Conservation (phyloP, 371 early-diverging fungal species). For the Mucor racemosus region DNA sequence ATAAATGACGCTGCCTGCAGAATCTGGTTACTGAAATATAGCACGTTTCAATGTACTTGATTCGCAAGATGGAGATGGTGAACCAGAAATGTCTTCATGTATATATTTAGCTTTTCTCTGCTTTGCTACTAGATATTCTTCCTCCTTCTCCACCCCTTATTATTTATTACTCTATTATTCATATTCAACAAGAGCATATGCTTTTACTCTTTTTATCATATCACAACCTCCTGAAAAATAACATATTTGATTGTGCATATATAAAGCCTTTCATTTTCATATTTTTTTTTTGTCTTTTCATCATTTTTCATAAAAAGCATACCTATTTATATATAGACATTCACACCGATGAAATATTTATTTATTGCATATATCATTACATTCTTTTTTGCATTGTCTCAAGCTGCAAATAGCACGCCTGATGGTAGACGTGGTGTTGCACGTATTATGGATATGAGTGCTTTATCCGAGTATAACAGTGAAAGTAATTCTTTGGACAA, state of each 20-base stretch:
- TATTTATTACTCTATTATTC: background rate
- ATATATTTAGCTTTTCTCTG: background rate
- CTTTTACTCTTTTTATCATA: background rate
- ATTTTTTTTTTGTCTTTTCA: background rate
- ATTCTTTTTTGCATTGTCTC: constrained; percentile 1
- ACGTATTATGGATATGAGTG: constrained; percentile 23
- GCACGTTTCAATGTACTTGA: constrained; percentile 1
- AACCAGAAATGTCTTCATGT: background rate
- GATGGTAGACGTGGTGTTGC: constrained; percentile 23
- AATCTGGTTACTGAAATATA: background rate
- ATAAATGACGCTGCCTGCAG: background rate
- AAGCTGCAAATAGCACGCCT: constrained; percentile 11
- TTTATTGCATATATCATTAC: constrained; percentile 1
- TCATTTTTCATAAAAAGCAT: background rate
- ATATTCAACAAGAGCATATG: background rate
- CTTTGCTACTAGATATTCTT: background rate
- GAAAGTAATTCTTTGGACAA: constrained; percentile 12
- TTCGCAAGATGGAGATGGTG: background rate
- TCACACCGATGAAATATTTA: background rate
- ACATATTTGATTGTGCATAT: background rate
- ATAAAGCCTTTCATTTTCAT: background rate
- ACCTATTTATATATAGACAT: background rate
- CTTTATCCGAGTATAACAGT: background rate
- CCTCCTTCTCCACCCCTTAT: background rate
- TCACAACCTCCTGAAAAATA: background rate